phyloP scores from a whole-genome alignment of 148 eudicot genomes.

The Nepenthes gracilis region DNA sequence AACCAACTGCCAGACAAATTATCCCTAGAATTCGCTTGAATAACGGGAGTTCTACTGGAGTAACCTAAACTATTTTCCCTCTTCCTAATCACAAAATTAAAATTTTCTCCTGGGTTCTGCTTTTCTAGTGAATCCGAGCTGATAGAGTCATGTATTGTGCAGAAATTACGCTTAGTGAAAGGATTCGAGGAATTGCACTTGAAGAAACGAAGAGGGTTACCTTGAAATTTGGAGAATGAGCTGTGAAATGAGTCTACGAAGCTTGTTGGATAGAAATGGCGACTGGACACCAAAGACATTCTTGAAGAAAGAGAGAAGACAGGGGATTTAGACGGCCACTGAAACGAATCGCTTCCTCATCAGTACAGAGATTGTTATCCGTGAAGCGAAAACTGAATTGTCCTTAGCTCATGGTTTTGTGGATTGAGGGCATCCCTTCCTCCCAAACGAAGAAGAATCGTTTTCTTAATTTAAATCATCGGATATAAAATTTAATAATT shows the following conservation, averaged over 20 bases:
- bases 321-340: no score
- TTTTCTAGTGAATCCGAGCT: slow-evolving; percentile 12
- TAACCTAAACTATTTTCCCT: slow-evolving; percentile 6
- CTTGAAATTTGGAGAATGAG: slow-evolving; percentile 49
- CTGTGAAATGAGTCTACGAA: slow-evolving; percentile 43
- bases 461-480: no score
- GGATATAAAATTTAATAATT: no score
- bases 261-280: slow-evolving; percentile 42
- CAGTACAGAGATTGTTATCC: no score
- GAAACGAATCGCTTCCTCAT: no score
- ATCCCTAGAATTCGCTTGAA: slow-evolving; percentile 8
- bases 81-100: slow-evolving; percentile 18
- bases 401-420: no score
- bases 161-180: slow-evolving; percentile 17
- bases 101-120: slow-evolving; percentile 17
- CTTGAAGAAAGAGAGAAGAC: background rate
- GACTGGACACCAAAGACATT: slow-evolving; percentile 38
- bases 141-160: slow-evolving; percentile 7
- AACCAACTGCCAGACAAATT: slow-evolving; percentile 48
- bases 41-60: slow-evolving; percentile 10
- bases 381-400: no score
- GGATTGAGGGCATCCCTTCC: no score
- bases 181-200: slow-evolving; percentile 35
- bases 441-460: no score
- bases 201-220: slow-evolving; percentile 30